Conservation (phyloP, 345 rosid genomes). For the Populus davidiana region DNA sequence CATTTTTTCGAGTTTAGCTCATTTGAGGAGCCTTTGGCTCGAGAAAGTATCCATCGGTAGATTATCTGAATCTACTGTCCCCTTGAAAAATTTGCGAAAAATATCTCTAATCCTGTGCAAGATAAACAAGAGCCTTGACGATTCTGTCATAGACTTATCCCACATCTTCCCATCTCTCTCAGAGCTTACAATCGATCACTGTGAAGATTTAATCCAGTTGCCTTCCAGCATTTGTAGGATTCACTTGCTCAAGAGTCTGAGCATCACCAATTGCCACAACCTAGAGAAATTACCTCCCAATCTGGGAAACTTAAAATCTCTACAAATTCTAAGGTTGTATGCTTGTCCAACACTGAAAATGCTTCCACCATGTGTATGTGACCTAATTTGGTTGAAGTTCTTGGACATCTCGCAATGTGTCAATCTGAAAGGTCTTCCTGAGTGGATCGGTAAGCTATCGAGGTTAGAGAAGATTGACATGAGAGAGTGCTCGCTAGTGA, state of each 20-base stretch:
- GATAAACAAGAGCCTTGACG: constrained; percentile 53
- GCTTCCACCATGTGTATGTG: constrained; percentile 58
- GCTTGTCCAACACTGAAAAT: constrained; percentile 66
- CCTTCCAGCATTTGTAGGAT: constrained; percentile 55
- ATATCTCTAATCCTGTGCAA: constrained; percentile 75
- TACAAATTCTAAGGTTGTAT: constrained; percentile 57
- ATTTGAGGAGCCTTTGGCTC: constrained; percentile 80
- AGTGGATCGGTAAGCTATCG: constrained; percentile 46
- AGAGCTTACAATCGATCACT: constrained; percentile 76
- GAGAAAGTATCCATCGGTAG: constrained; percentile 63
- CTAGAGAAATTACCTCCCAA: constrained; percentile 48
- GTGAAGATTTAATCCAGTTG: constrained; percentile 59
- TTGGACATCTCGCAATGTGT: constrained; percentile 80
- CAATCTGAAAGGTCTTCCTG: constrained; percentile 54
- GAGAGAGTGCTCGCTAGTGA: constrained; percentile 65
- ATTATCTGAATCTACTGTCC: constrained; percentile 40
- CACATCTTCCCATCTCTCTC: constrained; percentile 54
- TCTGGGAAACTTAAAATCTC: constrained; percentile 47
- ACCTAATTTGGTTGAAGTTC: constrained; percentile 52
- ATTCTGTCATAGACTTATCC: constrained; percentile 42
- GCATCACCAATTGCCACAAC: constrained; percentile 85
- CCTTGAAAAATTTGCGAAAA: constrained; percentile 49
- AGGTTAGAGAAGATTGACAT: constrained; percentile 83
- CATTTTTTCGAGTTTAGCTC: constrained; percentile 43
- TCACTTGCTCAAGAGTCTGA: constrained; percentile 51